Conservation (phyloP, 2,329 filamentous ascomycete genomes). For the Xylaria hypoxylon region DNA sequence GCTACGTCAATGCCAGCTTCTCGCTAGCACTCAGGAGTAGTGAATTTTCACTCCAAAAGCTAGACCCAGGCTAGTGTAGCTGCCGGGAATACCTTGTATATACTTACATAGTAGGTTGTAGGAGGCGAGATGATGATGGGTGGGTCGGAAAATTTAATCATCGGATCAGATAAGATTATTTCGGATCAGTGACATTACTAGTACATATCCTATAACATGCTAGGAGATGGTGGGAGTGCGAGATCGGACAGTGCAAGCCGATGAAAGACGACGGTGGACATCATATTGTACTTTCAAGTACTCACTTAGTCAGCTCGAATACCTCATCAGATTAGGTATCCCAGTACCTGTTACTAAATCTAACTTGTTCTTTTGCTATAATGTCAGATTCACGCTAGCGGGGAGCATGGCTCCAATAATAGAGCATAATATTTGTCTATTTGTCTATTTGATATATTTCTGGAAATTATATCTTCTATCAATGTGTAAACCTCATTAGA, state of each 20-base stretch:
- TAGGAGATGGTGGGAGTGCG: conserved; percentile 33
- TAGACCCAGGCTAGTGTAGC: conserved; percentile 1
- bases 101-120: too few species aligned
- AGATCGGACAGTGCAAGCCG: conserved; percentile 43
- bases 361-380: background rate
- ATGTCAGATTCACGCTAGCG: background rate
- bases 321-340: background rate
- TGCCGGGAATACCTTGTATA: background rate
- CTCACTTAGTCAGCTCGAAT: conserved; percentile 5
- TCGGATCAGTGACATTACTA: conserved; percentile 35
- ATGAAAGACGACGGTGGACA: background rate
- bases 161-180: conserved; percentile 51
- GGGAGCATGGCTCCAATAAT: conserved; percentile 2
- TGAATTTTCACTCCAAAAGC: conserved; percentile 11
- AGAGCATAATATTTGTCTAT: background rate
- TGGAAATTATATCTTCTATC: conserved; percentile 8
- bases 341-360: background rate
- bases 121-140: conserved; percentile 20
- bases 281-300: conserved; percentile 22
- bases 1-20: background rate
- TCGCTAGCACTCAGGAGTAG: background rate
- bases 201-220: conserved; percentile 26
- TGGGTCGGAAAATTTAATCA: conserved; percentile 49
- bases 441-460: background rate
- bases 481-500: conserved; percentile 39